These are phyloP conservation scores for Mycosarcoma mackinlayi DNA, from an alignment of 1,284 basidiomycete species.

Conservation along the genomic window DNA sequence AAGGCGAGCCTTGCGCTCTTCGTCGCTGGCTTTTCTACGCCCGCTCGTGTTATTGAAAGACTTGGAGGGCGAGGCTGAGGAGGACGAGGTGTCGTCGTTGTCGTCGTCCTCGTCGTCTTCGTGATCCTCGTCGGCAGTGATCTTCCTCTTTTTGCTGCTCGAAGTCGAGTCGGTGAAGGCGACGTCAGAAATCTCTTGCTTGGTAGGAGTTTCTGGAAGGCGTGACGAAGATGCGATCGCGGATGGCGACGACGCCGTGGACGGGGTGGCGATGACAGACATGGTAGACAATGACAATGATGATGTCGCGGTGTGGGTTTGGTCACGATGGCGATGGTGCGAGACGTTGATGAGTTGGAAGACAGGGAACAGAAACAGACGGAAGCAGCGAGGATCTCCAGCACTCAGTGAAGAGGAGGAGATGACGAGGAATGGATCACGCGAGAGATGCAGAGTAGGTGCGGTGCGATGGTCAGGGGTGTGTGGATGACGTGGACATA, in stretches of 20 bases:
- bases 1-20: constrained; percentile 61
- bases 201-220: constrained; percentile 29
- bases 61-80: constrained; percentile 30
- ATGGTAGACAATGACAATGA: constrained; percentile 10
- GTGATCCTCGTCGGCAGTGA: constrained; percentile 13
- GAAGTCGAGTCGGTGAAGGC: constrained; percentile 3
- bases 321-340: constrained; percentile 26
- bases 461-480: not conserved
- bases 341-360: constrained; percentile 11
- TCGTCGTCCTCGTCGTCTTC: constrained; percentile 17
- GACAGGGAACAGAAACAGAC: constrained; percentile 1
- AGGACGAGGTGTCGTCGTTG: constrained; percentile 13
- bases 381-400: constrained; percentile 18
- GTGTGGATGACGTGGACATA: constrained; percentile 15
- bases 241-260: constrained; percentile 14
- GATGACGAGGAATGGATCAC: constrained; percentile 1
- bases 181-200: constrained; percentile 17
- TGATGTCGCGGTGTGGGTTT: constrained; percentile 9
- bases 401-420: constrained; percentile 49
- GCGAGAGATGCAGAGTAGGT: not conserved
- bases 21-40: constrained; percentile 52
- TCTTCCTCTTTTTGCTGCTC: constrained; percentile 39
- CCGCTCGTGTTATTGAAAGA: constrained; percentile 21
- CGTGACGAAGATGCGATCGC: constrained; percentile 28
- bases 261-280: constrained; percentile 11